Conservation (phyloP, 495 filamentous ascomycete genomes). For the Diplogelasinospora grovesii region DNA sequence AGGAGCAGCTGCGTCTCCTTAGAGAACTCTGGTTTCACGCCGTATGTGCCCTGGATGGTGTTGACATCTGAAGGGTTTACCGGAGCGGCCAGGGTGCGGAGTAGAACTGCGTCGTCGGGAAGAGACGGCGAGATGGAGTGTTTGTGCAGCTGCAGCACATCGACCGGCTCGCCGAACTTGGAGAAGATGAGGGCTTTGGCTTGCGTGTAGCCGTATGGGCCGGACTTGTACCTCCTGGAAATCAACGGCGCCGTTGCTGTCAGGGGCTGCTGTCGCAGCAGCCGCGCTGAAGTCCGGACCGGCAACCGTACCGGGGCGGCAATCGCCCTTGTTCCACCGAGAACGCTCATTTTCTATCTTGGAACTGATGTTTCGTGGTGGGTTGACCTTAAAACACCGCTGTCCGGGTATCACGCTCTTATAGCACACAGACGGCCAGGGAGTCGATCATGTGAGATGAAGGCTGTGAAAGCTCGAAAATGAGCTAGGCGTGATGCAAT, state of each 20-base stretch:
- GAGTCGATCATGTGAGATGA: no score
- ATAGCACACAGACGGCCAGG: no score
- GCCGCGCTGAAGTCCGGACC: background rate
- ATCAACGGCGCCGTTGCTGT: background rate
- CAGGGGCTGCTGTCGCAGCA: background rate
- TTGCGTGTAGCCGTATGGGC: constrained; percentile 92
- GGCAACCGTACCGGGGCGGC: background rate
- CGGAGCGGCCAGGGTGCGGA: constrained; percentile 71
- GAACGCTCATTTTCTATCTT: no score
- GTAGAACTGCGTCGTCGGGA: constrained; percentile 60
- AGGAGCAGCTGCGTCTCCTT: constrained; percentile 54
- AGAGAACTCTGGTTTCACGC: constrained; percentile 68
- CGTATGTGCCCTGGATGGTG: constrained; percentile 90
- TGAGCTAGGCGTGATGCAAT: no score
- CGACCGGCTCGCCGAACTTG: constrained; percentile 75
- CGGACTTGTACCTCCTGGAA: constrained; percentile 30
- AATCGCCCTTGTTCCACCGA: no score
- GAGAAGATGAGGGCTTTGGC: constrained; percentile 84
- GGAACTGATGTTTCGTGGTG: no score
- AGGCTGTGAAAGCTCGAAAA: no score
- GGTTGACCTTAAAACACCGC: no score
- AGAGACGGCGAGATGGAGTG: constrained; percentile 75
- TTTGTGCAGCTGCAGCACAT: constrained; percentile 73
- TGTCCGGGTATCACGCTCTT: no score
- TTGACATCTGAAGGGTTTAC: constrained; percentile 98